Evolutionary conservation across 2,329 filamentous ascomycete species (phyloP).

Genomic region (Colletotrichum caudatum): DNA sequence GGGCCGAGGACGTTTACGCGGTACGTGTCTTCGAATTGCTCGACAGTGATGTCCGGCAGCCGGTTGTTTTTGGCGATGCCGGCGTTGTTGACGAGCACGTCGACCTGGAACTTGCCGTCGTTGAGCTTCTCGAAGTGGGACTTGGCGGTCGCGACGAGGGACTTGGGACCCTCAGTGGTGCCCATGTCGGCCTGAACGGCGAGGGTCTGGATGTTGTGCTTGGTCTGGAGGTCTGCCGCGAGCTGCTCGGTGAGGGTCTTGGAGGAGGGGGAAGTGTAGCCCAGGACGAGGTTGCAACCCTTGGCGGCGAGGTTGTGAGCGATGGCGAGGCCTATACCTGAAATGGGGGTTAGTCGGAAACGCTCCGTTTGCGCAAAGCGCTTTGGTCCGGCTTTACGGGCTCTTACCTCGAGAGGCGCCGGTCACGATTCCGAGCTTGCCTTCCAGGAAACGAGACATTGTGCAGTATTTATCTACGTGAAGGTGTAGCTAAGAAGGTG

Average conservation of each 20-base stretch:
- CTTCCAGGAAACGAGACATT: constrained; percentile 67
- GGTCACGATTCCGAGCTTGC: constrained; percentile 83
- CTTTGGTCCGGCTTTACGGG: neutral
- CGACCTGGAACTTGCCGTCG: constrained; percentile 70
- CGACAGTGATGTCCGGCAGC: constrained; percentile 70
- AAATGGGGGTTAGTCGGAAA: constrained; percentile 18
- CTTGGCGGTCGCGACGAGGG: constrained; percentile 69
- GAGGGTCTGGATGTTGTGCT: constrained; percentile 71
- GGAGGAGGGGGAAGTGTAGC: constrained; percentile 69
- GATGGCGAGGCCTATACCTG: constrained; percentile 77
- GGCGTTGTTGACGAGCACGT: constrained; percentile 91
- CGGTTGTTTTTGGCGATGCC: constrained; percentile 76
- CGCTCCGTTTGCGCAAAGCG: neutral
- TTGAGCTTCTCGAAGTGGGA: constrained; percentile 53
- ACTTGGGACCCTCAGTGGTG: constrained; percentile 68
- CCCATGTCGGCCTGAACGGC: constrained; percentile 79
- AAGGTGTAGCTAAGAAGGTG: neutral
- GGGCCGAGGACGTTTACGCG: constrained; percentile 86
- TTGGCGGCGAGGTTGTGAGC: constrained; percentile 79
- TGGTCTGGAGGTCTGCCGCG: constrained; percentile 67
- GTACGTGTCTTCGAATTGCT: constrained; percentile 79
- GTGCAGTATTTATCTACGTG: constrained; percentile 11
- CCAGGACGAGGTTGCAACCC: constrained; percentile 76
- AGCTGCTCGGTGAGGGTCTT: constrained; percentile 66
- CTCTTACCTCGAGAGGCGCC: constrained; percentile 79